Conservation (phyloP, 192 early-diverging fungal species). For the Coemansia sp. region DNA sequence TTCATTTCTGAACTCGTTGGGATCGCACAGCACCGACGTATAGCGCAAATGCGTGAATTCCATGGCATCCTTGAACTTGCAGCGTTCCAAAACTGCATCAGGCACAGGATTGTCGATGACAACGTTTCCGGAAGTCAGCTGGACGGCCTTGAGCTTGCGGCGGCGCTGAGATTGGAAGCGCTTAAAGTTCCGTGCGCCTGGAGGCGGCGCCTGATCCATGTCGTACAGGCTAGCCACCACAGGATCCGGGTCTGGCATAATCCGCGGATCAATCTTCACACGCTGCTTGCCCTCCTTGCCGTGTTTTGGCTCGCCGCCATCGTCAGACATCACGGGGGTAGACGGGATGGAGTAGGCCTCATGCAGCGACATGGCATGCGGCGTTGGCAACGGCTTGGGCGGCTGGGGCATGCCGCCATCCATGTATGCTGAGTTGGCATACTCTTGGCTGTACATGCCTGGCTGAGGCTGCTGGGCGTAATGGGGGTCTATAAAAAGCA, state of each 20-base stretch:
- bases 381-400: constrained; percentile 46
- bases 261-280: constrained; percentile 43
- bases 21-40: constrained; percentile 85
- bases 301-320: constrained; percentile 4
- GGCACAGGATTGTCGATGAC: constrained; percentile 75
- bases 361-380: constrained; percentile 37
- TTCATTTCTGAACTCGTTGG: constrained; percentile 73
- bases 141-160: constrained; percentile 55
- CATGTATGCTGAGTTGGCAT: constrained; percentile 13
- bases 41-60: constrained; percentile 95
- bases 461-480: constrained; percentile 20
- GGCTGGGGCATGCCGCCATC: constrained; percentile 23
- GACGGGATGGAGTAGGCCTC: constrained; percentile 42
- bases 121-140: constrained; percentile 68
- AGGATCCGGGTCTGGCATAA: constrained; percentile 46
- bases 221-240: constrained; percentile 44
- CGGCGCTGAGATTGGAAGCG: constrained; percentile 52
- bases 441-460: constrained; percentile 23
- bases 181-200: constrained; percentile 45
- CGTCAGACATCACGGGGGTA: constrained; percentile 38
- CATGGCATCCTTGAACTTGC: constrained; percentile 56
- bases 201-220: constrained; percentile 43
- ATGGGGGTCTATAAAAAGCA: constrained; percentile 18
- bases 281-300: constrained; percentile 9
- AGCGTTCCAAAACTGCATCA: constrained; percentile 51